Conservation (phyloP, 306 rosid genomes). For the Arachis stenosperma region DNA sequence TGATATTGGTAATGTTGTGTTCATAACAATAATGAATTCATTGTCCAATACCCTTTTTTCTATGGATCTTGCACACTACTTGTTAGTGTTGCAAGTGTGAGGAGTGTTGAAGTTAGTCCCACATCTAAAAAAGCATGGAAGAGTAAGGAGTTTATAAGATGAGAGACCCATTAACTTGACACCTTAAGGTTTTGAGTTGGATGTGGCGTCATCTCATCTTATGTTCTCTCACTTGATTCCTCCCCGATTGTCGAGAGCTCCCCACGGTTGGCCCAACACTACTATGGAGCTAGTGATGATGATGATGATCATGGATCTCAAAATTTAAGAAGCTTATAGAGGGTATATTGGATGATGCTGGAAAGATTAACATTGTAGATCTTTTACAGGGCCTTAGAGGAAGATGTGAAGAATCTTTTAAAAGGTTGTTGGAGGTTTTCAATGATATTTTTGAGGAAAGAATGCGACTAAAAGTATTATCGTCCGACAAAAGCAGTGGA, state of each 20-base stretch:
- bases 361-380: conserved; percentile 23
- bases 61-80: neutral
- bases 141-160: no score
- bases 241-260: no score
- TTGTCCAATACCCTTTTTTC: conserved; percentile 31
- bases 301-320: neutral
- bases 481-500: neutral
- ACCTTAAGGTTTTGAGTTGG: no score
- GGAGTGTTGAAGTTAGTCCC: no score
- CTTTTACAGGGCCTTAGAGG: conserved; percentile 11
- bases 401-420: neutral
- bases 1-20: conserved; percentile 16
- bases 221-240: no score
- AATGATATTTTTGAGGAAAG: conserved; percentile 16
- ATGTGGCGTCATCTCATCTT: no score
- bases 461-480: neutral
- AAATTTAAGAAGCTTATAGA: conserved; percentile 11
- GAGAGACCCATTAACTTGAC: no score
- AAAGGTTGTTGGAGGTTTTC: neutral
- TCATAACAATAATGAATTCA: conserved; percentile 14
- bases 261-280: no score
- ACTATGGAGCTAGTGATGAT: neutral
- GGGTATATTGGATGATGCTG: neutral
- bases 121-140: no score
- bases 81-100: no score